phyloP scores from a whole-genome alignment of 495 filamentous ascomycete genomes.

The Rusavskia elegans region DNA sequence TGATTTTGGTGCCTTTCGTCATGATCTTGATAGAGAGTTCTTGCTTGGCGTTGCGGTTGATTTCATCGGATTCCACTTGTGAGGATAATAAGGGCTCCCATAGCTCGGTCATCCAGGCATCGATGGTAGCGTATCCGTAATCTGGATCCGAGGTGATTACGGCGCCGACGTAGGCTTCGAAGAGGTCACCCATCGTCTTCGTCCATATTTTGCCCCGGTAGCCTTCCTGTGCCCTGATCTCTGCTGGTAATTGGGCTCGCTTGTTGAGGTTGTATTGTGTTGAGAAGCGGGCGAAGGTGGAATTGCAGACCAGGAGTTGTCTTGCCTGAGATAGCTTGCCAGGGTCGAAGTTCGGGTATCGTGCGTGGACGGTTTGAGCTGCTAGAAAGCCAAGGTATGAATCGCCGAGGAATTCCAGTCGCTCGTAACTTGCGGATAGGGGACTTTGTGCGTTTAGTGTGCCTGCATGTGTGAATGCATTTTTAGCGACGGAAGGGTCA shows the following conservation, averaged over 20 bases:
- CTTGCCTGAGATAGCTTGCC: slow-evolving; percentile 50
- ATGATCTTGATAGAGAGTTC: slow-evolving; percentile 39
- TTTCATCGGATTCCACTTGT: slow-evolving; percentile 11
- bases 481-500: slow-evolving; percentile 37
- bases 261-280: slow-evolving; percentile 50
- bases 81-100: slow-evolving; percentile 38
- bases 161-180: slow-evolving; percentile 78
- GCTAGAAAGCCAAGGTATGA: slow-evolving; percentile 57
- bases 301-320: slow-evolving; percentile 60
- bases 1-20: slow-evolving; percentile 42
- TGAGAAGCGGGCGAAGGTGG: slow-evolving; percentile 51
- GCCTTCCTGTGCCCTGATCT: slow-evolving; percentile 19
- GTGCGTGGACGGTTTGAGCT: slow-evolving; percentile 44
- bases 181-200: slow-evolving; percentile 69
- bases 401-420: slow-evolving; percentile 63
- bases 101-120: slow-evolving; percentile 51
- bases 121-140: slow-evolving; percentile 39
- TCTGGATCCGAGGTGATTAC: slow-evolving; percentile 46
- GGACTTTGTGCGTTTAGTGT: slow-evolving; percentile 12
- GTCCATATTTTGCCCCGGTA: slow-evolving; percentile 30
- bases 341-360: slow-evolving; percentile 39
- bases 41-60: slow-evolving; percentile 28
- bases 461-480: slow-evolving; percentile 54
- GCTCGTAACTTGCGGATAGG: slow-evolving; percentile 37
- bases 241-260: slow-evolving; percentile 34